Evolutionary conservation across 2,329 filamentous ascomycete genomes (phyloP).

Genomic region (Claviceps maximensis): DNA sequence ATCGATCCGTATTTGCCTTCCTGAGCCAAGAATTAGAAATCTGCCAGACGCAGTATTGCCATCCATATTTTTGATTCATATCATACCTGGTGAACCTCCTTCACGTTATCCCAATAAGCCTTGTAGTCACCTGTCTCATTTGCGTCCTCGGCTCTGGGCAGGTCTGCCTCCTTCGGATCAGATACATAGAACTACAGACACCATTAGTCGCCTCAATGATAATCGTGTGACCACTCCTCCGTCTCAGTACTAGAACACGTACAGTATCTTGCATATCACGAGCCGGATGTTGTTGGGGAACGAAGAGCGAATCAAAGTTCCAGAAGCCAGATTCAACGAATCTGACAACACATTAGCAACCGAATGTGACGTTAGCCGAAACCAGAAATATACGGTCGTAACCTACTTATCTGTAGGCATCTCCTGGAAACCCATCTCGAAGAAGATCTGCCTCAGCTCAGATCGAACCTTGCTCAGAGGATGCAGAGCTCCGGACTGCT

Average conservation of each 20-base stretch:
- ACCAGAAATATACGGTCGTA: too few species aligned
- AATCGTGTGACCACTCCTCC: not conserved
- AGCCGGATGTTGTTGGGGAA: slow-evolving; percentile 89
- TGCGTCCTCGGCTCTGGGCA: slow-evolving; percentile 34
- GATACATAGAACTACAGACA: slow-evolving; percentile 67
- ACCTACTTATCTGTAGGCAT: slow-evolving; percentile 71
- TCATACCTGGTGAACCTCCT: slow-evolving; percentile 59
- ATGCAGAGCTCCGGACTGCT: slow-evolving; percentile 47
- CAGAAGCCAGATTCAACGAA: slow-evolving; percentile 97
- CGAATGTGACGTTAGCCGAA: too few species aligned
- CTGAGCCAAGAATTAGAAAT: slow-evolving; percentile 8
- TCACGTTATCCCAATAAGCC: slow-evolving; percentile 78
- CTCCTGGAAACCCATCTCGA: slow-evolving; percentile 97
- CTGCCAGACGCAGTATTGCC: not conserved
- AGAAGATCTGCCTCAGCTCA: slow-evolving; percentile 97
- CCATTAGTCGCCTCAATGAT: not conserved
- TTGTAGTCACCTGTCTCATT: slow-evolving; percentile 55
- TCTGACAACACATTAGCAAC: not conserved
- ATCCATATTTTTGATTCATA: not conserved
- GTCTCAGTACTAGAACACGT: not conserved
- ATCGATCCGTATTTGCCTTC: slow-evolving; percentile 87
- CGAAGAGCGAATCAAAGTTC: slow-evolving; percentile 93
- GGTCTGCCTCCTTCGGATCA: slow-evolving; percentile 66
- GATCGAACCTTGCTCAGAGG: slow-evolving; percentile 87
- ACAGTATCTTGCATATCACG: slow-evolving; percentile 87